Conservation (phyloP, 768 basidiomycete species). For the Tremella fuciformis region DNA sequence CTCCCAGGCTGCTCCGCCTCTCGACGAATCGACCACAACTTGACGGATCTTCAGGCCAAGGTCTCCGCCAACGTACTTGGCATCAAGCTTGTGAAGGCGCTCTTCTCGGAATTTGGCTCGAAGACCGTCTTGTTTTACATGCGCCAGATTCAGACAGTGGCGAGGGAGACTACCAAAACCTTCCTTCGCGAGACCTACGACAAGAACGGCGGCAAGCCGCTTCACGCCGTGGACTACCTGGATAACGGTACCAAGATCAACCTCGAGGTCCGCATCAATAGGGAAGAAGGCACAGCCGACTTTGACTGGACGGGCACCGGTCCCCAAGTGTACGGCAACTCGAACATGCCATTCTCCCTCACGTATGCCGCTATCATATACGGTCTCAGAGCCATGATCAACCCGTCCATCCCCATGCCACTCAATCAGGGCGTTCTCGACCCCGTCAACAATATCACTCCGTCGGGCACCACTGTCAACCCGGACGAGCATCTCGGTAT, state of each 20-base stretch:
- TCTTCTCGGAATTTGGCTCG: conserved; percentile 80
- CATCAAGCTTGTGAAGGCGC: conserved; percentile 75
- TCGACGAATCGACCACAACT: conserved; percentile 57
- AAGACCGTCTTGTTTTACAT: conserved; percentile 88
- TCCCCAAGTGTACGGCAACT: conserved; percentile 52
- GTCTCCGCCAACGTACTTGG: conserved; percentile 69
- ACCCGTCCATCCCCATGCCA: conserved; percentile 62
- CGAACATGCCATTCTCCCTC: conserved; percentile 40
- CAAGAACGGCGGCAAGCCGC: conserved; percentile 4
- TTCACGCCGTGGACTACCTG: conserved; percentile 59
- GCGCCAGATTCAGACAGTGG: conserved; percentile 65
- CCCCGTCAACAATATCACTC: conserved; percentile 55
- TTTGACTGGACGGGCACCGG: conserved; percentile 67
- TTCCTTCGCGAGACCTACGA: conserved; percentile 8
- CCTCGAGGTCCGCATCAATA: conserved; percentile 73
- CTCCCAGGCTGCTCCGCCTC: conserved; percentile 11
- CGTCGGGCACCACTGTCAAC: conserved; percentile 19
- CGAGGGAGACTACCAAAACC: conserved; percentile 16
- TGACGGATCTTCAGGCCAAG: conserved; percentile 57
- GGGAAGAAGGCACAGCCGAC: conserved; percentile 69
- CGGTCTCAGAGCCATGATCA: conserved; percentile 34
- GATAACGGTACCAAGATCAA: conserved; percentile 43
- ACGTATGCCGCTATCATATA: conserved; percentile 45
- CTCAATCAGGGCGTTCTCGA: conserved; percentile 91
- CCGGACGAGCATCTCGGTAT: conserved; percentile 32